Percentiles rank a stretch among this genome's conserved stretches.
Conservation (phyloP, 1,139 yeast genomes). For the Yamadazyma conglobata region DNA sequence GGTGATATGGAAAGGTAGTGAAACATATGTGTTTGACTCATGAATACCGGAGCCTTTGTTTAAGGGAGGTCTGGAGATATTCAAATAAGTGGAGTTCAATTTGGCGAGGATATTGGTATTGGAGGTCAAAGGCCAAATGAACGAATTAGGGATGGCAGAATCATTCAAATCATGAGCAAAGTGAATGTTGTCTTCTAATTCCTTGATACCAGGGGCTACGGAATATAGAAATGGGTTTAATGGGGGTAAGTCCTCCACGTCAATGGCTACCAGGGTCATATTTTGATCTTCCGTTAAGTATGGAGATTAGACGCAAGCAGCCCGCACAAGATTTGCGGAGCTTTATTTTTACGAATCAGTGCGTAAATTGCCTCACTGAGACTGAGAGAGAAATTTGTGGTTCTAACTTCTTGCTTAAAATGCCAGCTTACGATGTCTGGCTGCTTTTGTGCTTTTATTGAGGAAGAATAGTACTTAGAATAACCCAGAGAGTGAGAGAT, state of each 20-base stretch:
- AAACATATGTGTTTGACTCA: slow-evolving; percentile 43
- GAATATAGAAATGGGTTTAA: slow-evolving; percentile 31
- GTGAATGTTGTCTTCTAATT: slow-evolving; percentile 34
- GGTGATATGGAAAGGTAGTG: slow-evolving; percentile 41
- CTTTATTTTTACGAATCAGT: no score
- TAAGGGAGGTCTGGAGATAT: slow-evolving; percentile 39
- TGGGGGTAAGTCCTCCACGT: slow-evolving; percentile 20
- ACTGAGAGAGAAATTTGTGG: no score
- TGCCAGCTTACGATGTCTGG: no score
- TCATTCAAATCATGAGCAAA: slow-evolving; percentile 20
- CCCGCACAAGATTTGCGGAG: no score
- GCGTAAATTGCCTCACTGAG: no score
- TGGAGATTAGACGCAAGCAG: no score
- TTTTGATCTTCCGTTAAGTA: no score
- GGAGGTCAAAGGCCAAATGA: slow-evolving; percentile 35
- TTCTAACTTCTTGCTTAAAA: no score
- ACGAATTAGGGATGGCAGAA: slow-evolving; percentile 9
- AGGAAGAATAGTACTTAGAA: no score
- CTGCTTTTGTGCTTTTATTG: no score
- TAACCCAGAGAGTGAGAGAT: no score
- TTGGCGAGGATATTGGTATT: slow-evolving; percentile 16
- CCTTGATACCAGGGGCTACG: slow-evolving; percentile 38
- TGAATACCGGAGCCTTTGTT: slow-evolving; percentile 17
- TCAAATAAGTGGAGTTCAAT: slow-evolving; percentile 30
- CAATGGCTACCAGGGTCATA: slow-evolving; percentile 15